Conservation (phyloP, 129 eudicot species). For the Flaveria brownii region DNA sequence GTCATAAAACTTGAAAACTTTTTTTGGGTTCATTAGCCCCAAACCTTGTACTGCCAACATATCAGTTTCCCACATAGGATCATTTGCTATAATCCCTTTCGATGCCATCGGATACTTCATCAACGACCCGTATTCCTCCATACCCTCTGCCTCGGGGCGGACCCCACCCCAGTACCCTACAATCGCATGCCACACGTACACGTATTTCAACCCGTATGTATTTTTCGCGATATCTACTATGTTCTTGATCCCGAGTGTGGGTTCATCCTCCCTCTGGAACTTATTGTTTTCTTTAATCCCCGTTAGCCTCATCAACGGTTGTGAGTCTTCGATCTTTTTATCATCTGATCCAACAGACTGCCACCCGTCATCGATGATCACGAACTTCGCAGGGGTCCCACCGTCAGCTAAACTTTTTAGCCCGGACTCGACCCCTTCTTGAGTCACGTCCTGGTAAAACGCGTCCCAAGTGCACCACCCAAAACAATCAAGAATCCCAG, state of each 20-base stretch:
- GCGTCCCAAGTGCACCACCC: slow-evolving; percentile 98
- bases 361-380: slow-evolving; percentile 92
- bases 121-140: slow-evolving; percentile 63
- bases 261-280: slow-evolving; percentile 66
- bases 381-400: slow-evolving; percentile 70
- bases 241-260: slow-evolving; percentile 59
- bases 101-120: slow-evolving; percentile 64
- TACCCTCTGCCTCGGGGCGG: slow-evolving; percentile 63
- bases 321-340: slow-evolving; percentile 21
- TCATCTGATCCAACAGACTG: slow-evolving; percentile 63
- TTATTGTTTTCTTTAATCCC: slow-evolving; percentile 81
- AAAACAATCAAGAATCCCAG: slow-evolving; percentile 63
- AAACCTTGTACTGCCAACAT: slow-evolving; percentile 58
- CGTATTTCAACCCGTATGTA: slow-evolving; percentile 63
- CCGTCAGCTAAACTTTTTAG: slow-evolving; percentile 56
- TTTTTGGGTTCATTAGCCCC: slow-evolving; percentile 69
- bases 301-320: slow-evolving; percentile 58
- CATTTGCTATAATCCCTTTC: slow-evolving; percentile 64
- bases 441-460: slow-evolving; percentile 75
- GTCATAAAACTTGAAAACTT: slow-evolving; percentile 62
- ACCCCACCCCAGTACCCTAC: slow-evolving; percentile 92
- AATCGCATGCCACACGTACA: slow-evolving; percentile 86
- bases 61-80: slow-evolving; percentile 77
- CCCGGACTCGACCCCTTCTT: slow-evolving; percentile 79
- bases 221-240: slow-evolving; percentile 62